Evolutionary conservation across 441 rosid species (phyloP), one percentile per base, ranked within the genome.

Genomic region (Cnidoscolus chayamansa): DNA sequence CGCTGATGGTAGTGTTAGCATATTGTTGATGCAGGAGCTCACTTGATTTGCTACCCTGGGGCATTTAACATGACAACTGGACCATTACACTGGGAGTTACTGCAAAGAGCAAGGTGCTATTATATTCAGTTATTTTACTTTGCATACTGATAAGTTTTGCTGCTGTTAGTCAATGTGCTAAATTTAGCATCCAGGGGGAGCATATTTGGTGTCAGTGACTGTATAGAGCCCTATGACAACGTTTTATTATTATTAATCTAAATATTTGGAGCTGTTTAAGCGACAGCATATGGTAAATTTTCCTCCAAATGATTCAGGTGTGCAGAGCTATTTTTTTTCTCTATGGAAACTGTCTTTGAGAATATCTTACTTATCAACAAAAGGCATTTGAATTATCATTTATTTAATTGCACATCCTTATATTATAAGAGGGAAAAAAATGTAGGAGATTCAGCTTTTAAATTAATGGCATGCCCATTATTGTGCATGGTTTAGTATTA

Each of bases 21-120:
- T 63, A 65, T 62, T 76, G 65, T 80, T 82, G 51, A 74, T 70
- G 58, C 84, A 93, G 98, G 99, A 74, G 99, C 96, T 83, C 96
- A 93, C 80, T 82, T 95, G 81, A 77, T 95, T 25, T 95, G 98
- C 91, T 93, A 93, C 80, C 95, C 95, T 20, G 97, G 98, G 74
- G 97, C 99, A 59, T 95, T 93, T 83, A 91, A 95, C 85, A 95
- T 90, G 98, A 95, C 98, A 31, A 95, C 98, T 40, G 98, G 99
- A 68, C 99, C 98, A 53, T 84, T 95, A 77, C 99, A 95, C 58
- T 95, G 97, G 98, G 98, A 95, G 68, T 82, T 95, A 63, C 58
- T 89, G 78, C 97, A 95, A 85, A 86, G 99, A 78, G 96, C 95
- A 79, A 91, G 99, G 98, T 93, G 70, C 70, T 66, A 65, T 63